phyloP scores from a whole-genome alignment of 768 basidiomycete species.

The Leccinellum luteum region DNA sequence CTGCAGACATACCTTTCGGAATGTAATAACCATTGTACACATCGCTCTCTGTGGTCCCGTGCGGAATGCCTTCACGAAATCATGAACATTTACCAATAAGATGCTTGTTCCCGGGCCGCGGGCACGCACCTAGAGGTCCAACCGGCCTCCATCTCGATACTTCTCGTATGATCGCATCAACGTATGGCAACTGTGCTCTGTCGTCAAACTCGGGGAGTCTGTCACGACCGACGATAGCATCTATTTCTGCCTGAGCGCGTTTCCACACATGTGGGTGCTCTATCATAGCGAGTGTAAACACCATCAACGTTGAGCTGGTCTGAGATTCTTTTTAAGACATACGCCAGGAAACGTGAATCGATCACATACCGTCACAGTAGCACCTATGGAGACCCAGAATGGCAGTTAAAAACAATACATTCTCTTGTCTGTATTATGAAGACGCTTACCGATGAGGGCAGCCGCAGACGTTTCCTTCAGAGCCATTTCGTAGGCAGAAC shows the following conservation, averaged over 20 bases:
- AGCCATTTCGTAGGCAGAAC: neutral
- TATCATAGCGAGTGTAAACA: neutral
- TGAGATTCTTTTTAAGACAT: neutral
- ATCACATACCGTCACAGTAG: neutral
- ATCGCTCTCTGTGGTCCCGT: constrained; percentile 34
- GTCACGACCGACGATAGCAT: neutral
- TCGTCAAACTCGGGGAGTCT: constrained; percentile 2
- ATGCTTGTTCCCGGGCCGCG: neutral
- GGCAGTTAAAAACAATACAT: no score
- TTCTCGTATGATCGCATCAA: neutral
- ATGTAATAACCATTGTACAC: constrained; percentile 46
- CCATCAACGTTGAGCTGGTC: neutral
- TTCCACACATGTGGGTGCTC: neutral
- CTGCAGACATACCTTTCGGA: constrained; percentile 37
- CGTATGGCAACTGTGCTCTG: neutral
- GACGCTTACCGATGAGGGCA: constrained; percentile 8
- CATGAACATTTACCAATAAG: neutral
- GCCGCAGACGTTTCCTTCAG: constrained; percentile 4
- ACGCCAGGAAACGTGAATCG: neutral
- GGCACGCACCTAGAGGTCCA: neutral
- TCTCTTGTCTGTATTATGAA: neutral
- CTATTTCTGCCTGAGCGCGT: neutral
- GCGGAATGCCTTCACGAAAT: constrained; percentile 15
- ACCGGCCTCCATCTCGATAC: neutral
- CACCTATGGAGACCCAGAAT: neutral